Conservation (phyloP, 2,329 filamentous ascomycete species). For the Gremmenia infestans region DNA sequence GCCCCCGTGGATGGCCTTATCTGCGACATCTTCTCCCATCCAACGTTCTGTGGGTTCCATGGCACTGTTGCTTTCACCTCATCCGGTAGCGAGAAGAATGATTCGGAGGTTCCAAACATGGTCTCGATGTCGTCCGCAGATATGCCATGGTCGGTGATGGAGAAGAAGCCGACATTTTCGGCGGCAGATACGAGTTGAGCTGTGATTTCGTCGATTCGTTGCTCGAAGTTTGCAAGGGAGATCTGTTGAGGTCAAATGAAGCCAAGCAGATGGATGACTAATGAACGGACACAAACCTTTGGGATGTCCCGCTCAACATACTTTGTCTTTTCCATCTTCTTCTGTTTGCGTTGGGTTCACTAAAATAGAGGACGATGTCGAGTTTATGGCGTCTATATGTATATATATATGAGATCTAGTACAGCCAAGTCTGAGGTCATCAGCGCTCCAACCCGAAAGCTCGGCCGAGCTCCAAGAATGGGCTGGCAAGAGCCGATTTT, state of each 20-base stretch:
- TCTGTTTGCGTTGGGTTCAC: neutral
- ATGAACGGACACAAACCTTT: neutral
- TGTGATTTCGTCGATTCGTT: conserved; percentile 47
- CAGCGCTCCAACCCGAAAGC: neutral
- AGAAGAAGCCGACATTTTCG: conserved; percentile 53
- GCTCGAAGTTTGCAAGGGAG: conserved; percentile 46
- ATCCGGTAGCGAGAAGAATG: conserved; percentile 46
- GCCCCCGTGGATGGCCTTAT: conserved; percentile 48
- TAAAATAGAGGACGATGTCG: no score
- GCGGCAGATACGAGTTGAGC: conserved; percentile 45
- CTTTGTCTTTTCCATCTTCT: neutral
- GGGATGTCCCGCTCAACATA: neutral
- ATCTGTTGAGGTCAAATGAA: conserved; percentile 12
- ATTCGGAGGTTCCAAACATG: conserved; percentile 30
- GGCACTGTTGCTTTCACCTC: conserved; percentile 43
- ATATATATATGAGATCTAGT: neutral
- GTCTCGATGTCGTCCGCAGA: conserved; percentile 40
- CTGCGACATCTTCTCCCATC: conserved; percentile 47
- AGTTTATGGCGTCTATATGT: no score
- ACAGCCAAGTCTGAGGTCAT: neutral
- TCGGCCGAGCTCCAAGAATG: neutral
- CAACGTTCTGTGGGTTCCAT: conserved; percentile 3
- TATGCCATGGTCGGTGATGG: conserved; percentile 43
- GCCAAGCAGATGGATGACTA: neutral
- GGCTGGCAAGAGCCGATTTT: neutral